These are phyloP conservation scores for Gaeumannomyces tritici DNA, from an alignment of 2,329 filamentous ascomycete genomes.

Conservation along the genomic window DNA sequence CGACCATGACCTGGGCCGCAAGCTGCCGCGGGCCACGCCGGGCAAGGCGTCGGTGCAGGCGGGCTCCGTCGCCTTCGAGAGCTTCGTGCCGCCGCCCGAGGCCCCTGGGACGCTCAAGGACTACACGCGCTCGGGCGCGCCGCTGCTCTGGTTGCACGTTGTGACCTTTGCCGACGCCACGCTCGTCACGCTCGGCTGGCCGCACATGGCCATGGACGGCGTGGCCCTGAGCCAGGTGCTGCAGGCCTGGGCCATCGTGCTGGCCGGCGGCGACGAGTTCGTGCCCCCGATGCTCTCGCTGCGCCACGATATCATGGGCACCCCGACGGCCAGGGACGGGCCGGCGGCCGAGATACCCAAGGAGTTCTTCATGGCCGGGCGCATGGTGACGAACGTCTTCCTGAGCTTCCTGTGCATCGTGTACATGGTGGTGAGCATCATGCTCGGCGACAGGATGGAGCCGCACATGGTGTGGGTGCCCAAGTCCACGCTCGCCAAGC, in stretches of 20 bases:
- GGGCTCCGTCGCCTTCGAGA: slow-evolving; percentile 14
- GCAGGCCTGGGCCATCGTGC: slow-evolving; percentile 32
- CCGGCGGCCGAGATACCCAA: neutral
- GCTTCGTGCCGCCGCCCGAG: slow-evolving; percentile 14
- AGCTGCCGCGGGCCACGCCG: slow-evolving; percentile 22
- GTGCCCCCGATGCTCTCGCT: slow-evolving; percentile 25
- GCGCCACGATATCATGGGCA: slow-evolving; percentile 23
- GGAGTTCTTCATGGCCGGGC: neutral
- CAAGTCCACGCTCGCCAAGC: slow-evolving; percentile 1
- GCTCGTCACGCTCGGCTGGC: slow-evolving; percentile 32
- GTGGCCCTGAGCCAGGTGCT: slow-evolving; percentile 32
- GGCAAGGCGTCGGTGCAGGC: slow-evolving; percentile 17
- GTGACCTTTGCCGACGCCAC: slow-evolving; percentile 39
- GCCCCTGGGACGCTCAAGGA: slow-evolving; percentile 24
- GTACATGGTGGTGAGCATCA: neutral
- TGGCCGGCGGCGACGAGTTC: slow-evolving; percentile 30
- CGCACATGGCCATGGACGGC: slow-evolving; percentile 37
- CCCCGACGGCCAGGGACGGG: neutral
- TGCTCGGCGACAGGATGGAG: neutral
- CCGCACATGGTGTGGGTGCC: neutral
- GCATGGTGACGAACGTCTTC: neutral
- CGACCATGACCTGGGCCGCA: slow-evolving; percentile 28
- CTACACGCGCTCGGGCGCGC: slow-evolving; percentile 29
- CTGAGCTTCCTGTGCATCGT: neutral
- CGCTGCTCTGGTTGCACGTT: slow-evolving; percentile 37